Conservation (phyloP, 78 protist species). For the Bigelowiella natans region DNA sequence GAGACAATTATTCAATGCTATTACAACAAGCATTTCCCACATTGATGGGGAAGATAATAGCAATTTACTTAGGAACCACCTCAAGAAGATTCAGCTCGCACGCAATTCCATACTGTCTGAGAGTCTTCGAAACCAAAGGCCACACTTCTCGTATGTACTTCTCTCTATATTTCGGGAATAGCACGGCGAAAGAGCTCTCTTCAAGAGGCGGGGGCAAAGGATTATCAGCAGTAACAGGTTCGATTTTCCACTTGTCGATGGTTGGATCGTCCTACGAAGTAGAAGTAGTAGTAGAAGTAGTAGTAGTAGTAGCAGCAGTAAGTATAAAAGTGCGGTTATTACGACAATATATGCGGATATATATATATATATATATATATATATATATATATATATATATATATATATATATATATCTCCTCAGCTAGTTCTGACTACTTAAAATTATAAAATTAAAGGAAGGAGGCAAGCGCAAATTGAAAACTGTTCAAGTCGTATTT, state of each 20-base stretch:
- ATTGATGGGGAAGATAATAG: too few species aligned
- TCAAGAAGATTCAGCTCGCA: slow-evolving; percentile 37
- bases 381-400: neutral
- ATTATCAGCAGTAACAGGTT: neutral
- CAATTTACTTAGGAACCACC: too few species aligned
- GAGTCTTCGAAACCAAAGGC: slow-evolving; percentile 17
- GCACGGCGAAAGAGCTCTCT: slow-evolving; percentile 20
- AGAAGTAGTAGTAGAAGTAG: too few species aligned
- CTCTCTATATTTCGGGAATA: slow-evolving; percentile 44
- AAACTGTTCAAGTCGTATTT: neutral
- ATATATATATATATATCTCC: neutral
- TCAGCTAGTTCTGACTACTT: neutral
- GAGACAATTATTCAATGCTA: too few species aligned
- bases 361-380: neutral
- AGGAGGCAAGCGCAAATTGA: neutral
- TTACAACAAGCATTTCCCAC: too few species aligned
- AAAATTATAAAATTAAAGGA: neutral
- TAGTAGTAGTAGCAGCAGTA: too few species aligned
- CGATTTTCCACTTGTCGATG: neutral
- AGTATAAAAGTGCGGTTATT: too few species aligned
- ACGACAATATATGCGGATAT: neutral
- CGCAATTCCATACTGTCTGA: slow-evolving; percentile 11
- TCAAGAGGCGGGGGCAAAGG: slow-evolving; percentile 8
- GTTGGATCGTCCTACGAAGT: neutral
- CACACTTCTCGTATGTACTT: slow-evolving; percentile 25